These are phyloP conservation scores for Kitagawia praeruptora DNA, from an alignment of 129 eudicot genomes.

Conservation along the genomic window DNA sequence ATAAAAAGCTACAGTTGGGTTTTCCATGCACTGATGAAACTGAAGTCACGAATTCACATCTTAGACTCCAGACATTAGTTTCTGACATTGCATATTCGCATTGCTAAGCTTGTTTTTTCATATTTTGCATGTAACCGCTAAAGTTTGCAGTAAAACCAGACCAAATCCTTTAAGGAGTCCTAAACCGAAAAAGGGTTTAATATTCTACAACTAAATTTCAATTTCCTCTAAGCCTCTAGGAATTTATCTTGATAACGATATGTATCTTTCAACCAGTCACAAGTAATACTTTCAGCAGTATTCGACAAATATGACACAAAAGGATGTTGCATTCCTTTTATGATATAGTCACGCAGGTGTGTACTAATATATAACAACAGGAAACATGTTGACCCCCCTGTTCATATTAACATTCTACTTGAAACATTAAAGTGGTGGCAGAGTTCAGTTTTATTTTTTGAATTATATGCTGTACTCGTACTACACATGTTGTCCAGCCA, in stretches of 20 bases:
- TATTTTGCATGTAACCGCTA: background rate
- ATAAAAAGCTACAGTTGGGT: background rate
- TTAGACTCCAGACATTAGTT: background rate
- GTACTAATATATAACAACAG: background rate
- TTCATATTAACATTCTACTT: background rate
- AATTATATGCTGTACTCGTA: background rate
- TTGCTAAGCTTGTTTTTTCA: background rate
- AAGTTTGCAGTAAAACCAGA: background rate
- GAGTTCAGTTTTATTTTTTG: background rate
- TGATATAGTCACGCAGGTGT: background rate
- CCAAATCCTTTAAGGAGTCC: background rate
- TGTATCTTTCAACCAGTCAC: background rate
- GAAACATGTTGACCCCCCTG: background rate
- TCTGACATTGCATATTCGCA: background rate
- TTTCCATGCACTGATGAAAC: background rate
- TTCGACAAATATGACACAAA: background rate
- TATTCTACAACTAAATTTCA: background rate
- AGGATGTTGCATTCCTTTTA: background rate
- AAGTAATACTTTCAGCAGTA: background rate
- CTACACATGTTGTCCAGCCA: background rate
- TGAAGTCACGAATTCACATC: background rate
- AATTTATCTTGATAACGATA: background rate
- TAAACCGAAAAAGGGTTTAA: background rate
- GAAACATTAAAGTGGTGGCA: background rate
- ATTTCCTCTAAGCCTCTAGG: background rate